A percentile compares a stretch with the other conserved stretches of the same genome.
Conservation (phyloP, 176 grass and related monocot species). For the Eragrostis curvula region DNA sequence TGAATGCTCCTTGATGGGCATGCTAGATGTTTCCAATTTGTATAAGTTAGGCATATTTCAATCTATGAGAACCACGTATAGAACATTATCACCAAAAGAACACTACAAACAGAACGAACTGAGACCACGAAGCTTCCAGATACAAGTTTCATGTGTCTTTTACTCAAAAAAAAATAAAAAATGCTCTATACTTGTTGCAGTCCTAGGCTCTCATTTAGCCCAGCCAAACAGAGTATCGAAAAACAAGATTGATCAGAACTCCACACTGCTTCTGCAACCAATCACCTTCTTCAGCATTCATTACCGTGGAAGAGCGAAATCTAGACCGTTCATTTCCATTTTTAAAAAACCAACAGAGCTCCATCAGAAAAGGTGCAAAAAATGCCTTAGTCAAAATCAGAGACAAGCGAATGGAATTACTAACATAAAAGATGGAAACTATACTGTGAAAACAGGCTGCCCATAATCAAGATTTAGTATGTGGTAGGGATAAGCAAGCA, state of each 20-base stretch:
- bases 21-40: too few relatives aligned
- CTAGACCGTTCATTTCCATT: slow-evolving; percentile 44
- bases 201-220: neutral
- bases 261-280: neutral
- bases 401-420: neutral
- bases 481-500: neutral
- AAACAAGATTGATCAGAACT: neutral
- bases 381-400: neutral
- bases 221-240: neutral
- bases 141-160: too few relatives aligned
- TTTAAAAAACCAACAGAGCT: slow-evolving; percentile 19
- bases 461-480: neutral
- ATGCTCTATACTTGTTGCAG: too few relatives aligned
- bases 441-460: neutral
- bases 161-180: too few relatives aligned
- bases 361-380: slow-evolving; percentile 39
- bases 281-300: slow-evolving; percentile 29
- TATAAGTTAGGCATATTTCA: too few relatives aligned
- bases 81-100: too few relatives aligned
- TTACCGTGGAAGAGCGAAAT: slow-evolving; percentile 64
- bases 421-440: too few relatives aligned
- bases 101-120: too few relatives aligned
- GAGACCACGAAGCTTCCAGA: too few relatives aligned
- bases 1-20: too few relatives aligned
- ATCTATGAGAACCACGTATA: too few relatives aligned